Base-by-base conservation (phyloP, 257 asterid species). In the Solanum raphanifolium region DNA sequence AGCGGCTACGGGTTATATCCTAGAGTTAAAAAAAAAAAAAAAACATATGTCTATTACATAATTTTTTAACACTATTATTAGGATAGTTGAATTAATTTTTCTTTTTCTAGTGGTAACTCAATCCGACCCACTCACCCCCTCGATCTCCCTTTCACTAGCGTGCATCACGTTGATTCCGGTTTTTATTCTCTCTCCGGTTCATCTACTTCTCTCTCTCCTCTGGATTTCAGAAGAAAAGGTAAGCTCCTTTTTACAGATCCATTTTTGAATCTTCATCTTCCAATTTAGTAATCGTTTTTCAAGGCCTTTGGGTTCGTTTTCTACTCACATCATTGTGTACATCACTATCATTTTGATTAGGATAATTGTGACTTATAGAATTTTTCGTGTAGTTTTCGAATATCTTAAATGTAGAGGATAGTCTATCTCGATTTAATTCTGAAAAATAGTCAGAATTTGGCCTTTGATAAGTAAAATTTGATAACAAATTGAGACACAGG, bases 211-310 rank as follows among this genome's bases (percentile, higher is more conserved):
- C 31, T 83, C 38, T 5, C 18, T 34, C 78, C 21, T 15, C 32
- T 68, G 86, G 8, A 87, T 60, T 87, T 87, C 74, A 60, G 55
- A 83, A 32, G 38, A 29, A 72, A 72, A 35, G 92, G 92, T 86
- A 60, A 58, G 21, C 55, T 84, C 46, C 87, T 36, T 84, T 78
- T 81, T 68, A 34, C 62, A 34, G 92, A 90, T 90, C 89, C 90
- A 58, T 52, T 35, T 81, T 55, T 8, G 41, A 73, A 83, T 52
- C 75, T 83, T 87, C 76, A 13, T 69, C 10, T 20, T 16, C 38
- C 3, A 3, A 27, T 35, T 23, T 25, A 23, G 81, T 73, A 15
- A 71, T 13, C 13, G 13, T 21, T 71, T n/a, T 35, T 15, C 48
- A 31, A 35, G 25, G 21, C 52, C 18, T 35, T 32, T 34, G 4